A percentile compares a stretch with the other conserved stretches of the same genome.
phyloP scores from a whole-genome alignment of 495 filamentous ascomycete genomes.

The Aspergillus homomorphus region DNA sequence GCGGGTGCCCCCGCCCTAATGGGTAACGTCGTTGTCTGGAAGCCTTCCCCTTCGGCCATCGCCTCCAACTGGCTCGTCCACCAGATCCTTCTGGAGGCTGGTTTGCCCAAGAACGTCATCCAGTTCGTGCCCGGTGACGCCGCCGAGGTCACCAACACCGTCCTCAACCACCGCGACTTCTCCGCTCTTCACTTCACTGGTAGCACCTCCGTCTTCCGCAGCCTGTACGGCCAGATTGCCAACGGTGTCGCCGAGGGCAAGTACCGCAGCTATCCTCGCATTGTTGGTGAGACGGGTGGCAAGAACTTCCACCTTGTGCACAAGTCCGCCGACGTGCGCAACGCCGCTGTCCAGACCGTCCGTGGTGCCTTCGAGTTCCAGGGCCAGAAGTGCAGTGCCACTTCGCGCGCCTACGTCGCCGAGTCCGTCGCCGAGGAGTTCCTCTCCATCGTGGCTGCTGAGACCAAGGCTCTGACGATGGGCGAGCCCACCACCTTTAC shows the following conservation, averaged over 20 bases:
- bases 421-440: constrained; percentile 68
- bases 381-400: constrained; percentile 85
- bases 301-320: constrained; percentile 89
- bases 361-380: constrained; percentile 84
- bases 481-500: constrained; percentile 67
- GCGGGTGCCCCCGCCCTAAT: constrained; percentile 72
- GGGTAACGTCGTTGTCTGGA: constrained; percentile 87
- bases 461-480: constrained; percentile 63
- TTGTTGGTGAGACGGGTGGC: constrained; percentile 82
- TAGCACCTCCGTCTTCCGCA: constrained; percentile 78
- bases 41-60: constrained; percentile 75
- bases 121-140: constrained; percentile 83
- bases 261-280: constrained; percentile 74
- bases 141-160: constrained; percentile 68
- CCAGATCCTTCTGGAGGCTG: constrained; percentile 79
- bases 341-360: constrained; percentile 74
- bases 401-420: constrained; percentile 71
- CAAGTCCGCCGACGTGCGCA: constrained; percentile 67
- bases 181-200: constrained; percentile 81
- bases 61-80: constrained; percentile 76
- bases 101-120: constrained; percentile 74
- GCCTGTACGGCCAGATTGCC: constrained; percentile 73
- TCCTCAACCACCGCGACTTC: constrained; percentile 67
- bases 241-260: constrained; percentile 66
- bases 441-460: constrained; percentile 55